Percentiles rank a stretch among this genome's conserved stretches.
These are phyloP conservation scores for Cercis canadensis DNA, from an alignment of 306 rosid genomes.

Conservation along the genomic window DNA sequence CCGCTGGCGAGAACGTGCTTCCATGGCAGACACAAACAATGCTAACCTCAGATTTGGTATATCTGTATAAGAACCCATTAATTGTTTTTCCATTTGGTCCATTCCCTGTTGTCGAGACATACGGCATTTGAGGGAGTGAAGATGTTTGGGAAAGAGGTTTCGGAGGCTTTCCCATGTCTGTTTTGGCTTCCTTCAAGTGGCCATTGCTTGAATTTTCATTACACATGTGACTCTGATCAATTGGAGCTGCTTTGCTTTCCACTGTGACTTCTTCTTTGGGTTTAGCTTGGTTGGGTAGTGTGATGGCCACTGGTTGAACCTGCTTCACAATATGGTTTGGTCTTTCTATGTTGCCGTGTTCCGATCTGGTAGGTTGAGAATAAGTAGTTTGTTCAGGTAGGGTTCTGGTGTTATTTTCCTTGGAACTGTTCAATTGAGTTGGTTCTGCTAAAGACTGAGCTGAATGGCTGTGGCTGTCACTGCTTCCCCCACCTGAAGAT, in stretches of 20 bases:
- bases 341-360: no score
- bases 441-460: constrained; percentile 43
- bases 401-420: constrained; percentile 28
- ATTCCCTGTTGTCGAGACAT: constrained; percentile 69
- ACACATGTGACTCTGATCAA: constrained; percentile 5
- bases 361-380: no score
- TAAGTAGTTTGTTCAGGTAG: constrained; percentile 48
- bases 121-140: constrained; percentile 64
- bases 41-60: constrained; percentile 65
- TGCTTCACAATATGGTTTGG: neutral
- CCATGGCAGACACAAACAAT: constrained; percentile 92
- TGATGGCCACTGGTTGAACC: no score
- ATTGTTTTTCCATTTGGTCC: constrained; percentile 74
- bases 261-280: constrained; percentile 29
- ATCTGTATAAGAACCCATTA: constrained; percentile 67
- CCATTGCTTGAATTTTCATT: constrained; percentile 9
- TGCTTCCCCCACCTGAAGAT: constrained; percentile 59
- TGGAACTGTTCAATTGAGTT: constrained; percentile 25
- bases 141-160: constrained; percentile 35
- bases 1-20: constrained; percentile 78
- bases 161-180: constrained; percentile 45
- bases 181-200: constrained; percentile 32
- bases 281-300: no score
- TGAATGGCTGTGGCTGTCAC: constrained; percentile 57
- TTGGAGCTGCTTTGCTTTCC: constrained; percentile 15